Evolutionary conservation across 805 yeast genomes (phyloP), one percentile per base, ranked within the genome.

Genomic region (Kregervanrija delftensis): DNA sequence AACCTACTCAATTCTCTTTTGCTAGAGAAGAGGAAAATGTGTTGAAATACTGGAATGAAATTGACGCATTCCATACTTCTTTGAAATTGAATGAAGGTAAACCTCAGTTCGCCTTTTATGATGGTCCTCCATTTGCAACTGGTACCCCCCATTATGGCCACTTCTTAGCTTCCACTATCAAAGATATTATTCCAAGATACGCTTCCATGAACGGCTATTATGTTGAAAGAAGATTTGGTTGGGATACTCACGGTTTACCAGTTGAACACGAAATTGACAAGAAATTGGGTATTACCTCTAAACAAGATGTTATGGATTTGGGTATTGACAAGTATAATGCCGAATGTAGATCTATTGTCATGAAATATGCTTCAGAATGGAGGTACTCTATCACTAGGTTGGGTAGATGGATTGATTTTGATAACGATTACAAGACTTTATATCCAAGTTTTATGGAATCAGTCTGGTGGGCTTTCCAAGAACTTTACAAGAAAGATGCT

Each of bases 131-230:
- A 56, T 93, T 93, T 67, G 99, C 99, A 46, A 93, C 99, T 2
- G 99, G 99, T 60, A 87, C 97, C 33, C 99, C 99, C 37, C 99
- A 93, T 66, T 95, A 93, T 65, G 99, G 99, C 51, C 99, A 93
- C 63, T 84, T 93, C 60, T 72, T 93, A 66, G 95, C 98, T 2
- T 93, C 98, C 35, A 93, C 99, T 46, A 87, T 90, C 59, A 93
- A 91, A 67, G 99, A 93, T 70, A 87, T 93, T 54, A 91, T 93
- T 45, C 99, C 99, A 45, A 79, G 99, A 63, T 93, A 88, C 62
- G 98, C 98, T 48, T 86, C 95, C 51, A 91, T 93, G 99, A 91
- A 86, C 57, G 99, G 99, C 15, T 83, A 79, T 66, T 87, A 84
- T 57, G 99, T 93, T 37, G 96, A 87, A 68, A 86, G 99, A 71